Conservation (phyloP, 2,329 filamentous ascomycete genomes). For the Penicillium italicum region DNA sequence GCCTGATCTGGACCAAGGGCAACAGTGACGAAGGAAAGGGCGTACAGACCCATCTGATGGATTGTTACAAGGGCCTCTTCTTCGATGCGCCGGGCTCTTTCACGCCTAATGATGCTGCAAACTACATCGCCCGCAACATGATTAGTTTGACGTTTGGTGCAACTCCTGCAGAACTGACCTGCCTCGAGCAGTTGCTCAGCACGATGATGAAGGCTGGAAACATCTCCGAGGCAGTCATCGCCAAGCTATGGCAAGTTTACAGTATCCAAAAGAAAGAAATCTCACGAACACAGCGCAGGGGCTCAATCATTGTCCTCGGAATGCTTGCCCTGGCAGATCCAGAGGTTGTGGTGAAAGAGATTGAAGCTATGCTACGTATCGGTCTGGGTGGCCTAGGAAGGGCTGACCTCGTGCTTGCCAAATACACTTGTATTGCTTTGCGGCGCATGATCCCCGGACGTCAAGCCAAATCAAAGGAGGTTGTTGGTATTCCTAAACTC, state of each 20-base stretch:
- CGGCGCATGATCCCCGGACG: conserved; percentile 87
- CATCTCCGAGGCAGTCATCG: conserved; percentile 78
- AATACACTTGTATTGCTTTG: conserved; percentile 92
- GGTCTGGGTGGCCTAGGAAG: conserved; percentile 78
- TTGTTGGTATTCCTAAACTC: conserved; percentile 64
- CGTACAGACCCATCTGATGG: conserved; percentile 92
- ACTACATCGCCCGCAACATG: conserved; percentile 97
- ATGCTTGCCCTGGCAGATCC: conserved; percentile 94
- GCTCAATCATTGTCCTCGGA: conserved; percentile 91
- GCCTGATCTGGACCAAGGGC: conserved; percentile 98
- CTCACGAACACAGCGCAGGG: conserved; percentile 82
- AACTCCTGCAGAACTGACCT: conserved; percentile 90
- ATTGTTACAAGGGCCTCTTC: conserved; percentile 93
- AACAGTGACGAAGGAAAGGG: conserved; percentile 99
- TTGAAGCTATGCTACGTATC: conserved; percentile 89
- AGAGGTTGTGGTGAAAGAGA: conserved; percentile 89
- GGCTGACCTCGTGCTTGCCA: conserved; percentile 80
- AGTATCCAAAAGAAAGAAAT: conserved; percentile 91
- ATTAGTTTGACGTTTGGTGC: conserved; percentile 96
- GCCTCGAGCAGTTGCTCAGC: conserved; percentile 85
- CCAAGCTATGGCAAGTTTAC: conserved; percentile 97
- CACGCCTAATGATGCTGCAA: conserved; percentile 82
- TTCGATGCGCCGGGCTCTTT: conserved; percentile 92
- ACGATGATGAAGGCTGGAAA: conserved; percentile 97
- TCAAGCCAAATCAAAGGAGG: conserved; percentile 67